Base-by-base conservation (phyloP, 805 yeast species). In the Maudiozyma saulgeensis region DNA sequence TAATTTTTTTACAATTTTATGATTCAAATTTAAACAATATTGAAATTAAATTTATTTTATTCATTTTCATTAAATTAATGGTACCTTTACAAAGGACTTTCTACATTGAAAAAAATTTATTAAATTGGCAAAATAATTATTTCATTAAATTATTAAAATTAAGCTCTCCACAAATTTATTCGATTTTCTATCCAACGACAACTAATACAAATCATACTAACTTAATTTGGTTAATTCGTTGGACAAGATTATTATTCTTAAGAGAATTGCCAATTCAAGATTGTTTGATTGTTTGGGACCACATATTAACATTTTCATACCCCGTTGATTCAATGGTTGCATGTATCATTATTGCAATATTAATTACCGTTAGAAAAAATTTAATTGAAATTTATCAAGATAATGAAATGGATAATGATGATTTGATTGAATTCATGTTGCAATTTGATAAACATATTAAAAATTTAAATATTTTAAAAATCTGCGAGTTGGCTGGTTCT, bases 161-260 rank as follows among this genome's bases (percentile, higher is more conserved):
- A 8, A 52, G 58, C 34, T 53, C 56, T 16, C 61, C 60, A 8
- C 43, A 37, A 21, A 18, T 64, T 3, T 56, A 53, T 45, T 46
- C 43, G 3, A 37, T 53, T 21, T 45, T 54, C 19, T 61, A 47
- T 41, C 46, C 49, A 18, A 9, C 32, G 3, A 9, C 3, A 8
- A 4, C 12, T 6, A 6, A 6, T 35, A 35, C 8, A n/a, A 35
- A 35, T 35, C 16, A 35, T 15, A 21, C 38, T 31, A 61, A 60
- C 43, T 43, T 62, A 34, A 55, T 65, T 21, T 65, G 69, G 69
- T 51, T 64, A n/a, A 53, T 65, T 38, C 52, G 68, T 38, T 65
- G 69, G 69, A 60, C 63, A 18, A 51, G 68, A 41, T 49, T 65
- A 40, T 46, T 64, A 6, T 58, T 65, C 18, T 40, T 64, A 31